A percentile compares a stretch with the other conserved stretches of the same genome.
These are phyloP conservation scores for Fusarium vanettenii DNA, from an alignment of 2,329 filamentous ascomycete genomes.

Conservation along the genomic window DNA sequence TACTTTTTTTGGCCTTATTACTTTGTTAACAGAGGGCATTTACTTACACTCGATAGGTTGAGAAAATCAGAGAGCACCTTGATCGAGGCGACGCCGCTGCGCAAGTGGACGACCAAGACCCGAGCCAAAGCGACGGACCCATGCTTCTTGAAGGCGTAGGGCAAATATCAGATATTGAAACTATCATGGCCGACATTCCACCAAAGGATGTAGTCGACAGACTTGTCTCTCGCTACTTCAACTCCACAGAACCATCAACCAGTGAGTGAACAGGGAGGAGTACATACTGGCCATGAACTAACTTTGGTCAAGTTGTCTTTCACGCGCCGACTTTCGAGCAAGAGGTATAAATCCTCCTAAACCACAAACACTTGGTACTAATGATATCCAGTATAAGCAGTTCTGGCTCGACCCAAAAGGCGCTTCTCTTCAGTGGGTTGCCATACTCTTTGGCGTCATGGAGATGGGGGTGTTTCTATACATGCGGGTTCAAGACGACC, in stretches of 20 bases:
- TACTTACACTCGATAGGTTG: conserved; percentile 8
- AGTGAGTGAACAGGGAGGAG: not conserved
- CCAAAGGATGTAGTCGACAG: conserved; percentile 22
- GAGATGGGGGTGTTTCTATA: conserved; percentile 25
- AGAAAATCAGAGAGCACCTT: conserved; percentile 20
- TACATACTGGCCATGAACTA: fast-evolving
- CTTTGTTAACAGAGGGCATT: not conserved
- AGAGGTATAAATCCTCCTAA: not conserved
- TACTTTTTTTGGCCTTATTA: fast-evolving
- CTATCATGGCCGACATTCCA: conserved; percentile 28
- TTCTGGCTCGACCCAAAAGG: conserved; percentile 25
- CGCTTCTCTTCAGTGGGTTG: conserved; percentile 21
- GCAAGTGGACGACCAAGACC: not conserved
- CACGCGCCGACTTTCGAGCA: conserved; percentile 30
- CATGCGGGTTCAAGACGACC: conserved; percentile 22
- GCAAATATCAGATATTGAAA: not conserved
- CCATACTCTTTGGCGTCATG: conserved; percentile 28
- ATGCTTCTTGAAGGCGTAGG: conserved; percentile 18
- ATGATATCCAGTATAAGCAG: conserved; percentile 4
- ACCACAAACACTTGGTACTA: not conserved
- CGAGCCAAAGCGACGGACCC: conserved; percentile 8
- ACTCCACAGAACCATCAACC: conserved; percentile 19
- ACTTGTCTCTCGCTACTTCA: conserved; percentile 34
- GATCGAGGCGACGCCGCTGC: conserved; percentile 7
- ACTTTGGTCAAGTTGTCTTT: conserved; percentile 18